Evolutionary conservation across 768 basidiomycete species (phyloP).

Genomic region (Amanita jacksonii): DNA sequence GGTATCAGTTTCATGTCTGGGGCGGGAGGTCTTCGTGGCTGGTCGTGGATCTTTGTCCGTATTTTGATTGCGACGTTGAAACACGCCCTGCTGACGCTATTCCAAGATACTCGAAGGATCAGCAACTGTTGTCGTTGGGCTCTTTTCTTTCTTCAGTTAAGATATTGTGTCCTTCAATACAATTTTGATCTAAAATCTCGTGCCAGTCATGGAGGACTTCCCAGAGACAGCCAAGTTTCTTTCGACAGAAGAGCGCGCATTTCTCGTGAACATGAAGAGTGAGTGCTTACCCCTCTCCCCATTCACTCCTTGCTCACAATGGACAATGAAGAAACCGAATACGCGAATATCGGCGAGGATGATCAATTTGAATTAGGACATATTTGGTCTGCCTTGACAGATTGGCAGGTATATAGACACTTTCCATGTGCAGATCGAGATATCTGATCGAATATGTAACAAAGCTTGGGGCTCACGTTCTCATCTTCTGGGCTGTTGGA

Average conservation of each 20-base stretch:
- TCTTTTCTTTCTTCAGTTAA: slow-evolving; percentile 41
- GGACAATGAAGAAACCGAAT: slow-evolving; percentile 42
- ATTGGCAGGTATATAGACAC: slow-evolving; percentile 47
- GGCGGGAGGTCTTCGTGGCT: slow-evolving; percentile 35
- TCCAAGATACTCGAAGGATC: slow-evolving; percentile 57
- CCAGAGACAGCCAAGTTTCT: slow-evolving; percentile 50
- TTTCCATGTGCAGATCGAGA: neutral
- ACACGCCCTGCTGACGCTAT: neutral
- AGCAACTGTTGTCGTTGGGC: slow-evolving; percentile 45
- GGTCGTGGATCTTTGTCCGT: slow-evolving; percentile 63
- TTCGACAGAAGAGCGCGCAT: slow-evolving; percentile 49
- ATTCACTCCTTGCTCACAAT: neutral
- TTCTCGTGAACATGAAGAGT: slow-evolving; percentile 49
- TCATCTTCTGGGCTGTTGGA: slow-evolving; percentile 50
- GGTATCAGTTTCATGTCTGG: slow-evolving; percentile 46
- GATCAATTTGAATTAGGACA: slow-evolving; percentile 49
- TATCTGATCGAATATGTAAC: neutral
- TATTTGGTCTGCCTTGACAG: slow-evolving; percentile 40
- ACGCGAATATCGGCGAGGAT: slow-evolving; percentile 49
- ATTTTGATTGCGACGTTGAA: neutral
- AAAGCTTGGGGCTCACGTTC: slow-evolving; percentile 43
- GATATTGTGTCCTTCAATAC: neutral
- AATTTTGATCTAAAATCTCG: neutral
- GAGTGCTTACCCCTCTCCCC: slow-evolving; percentile 9
- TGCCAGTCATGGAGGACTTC: slow-evolving; percentile 50